These are phyloP conservation scores for Phytophthora kernoviae DNA, from an alignment of 352 stramenopile species.

Conservation along the genomic window DNA sequence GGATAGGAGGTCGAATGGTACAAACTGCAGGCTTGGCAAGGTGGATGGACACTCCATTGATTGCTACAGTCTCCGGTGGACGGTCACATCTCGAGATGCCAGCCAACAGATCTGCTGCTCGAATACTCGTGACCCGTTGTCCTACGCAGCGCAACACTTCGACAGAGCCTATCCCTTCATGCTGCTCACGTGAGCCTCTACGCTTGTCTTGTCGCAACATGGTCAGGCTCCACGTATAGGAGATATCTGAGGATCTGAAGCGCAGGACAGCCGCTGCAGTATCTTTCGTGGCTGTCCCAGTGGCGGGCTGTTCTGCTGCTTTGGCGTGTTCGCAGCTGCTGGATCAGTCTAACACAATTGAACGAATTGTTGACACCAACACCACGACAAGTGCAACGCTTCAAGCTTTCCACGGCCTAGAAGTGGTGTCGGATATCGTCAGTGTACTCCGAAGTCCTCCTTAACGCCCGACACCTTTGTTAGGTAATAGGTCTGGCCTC, in stretches of 20 bases:
- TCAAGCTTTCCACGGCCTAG: neutral
- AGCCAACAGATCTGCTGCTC: neutral
- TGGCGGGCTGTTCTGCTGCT: too few relatives aligned
- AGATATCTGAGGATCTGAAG: too few relatives aligned
- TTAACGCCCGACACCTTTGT: neutral
- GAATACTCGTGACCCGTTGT: neutral
- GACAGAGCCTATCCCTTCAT: neutral
- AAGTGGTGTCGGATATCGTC: too few relatives aligned
- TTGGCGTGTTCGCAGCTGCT: neutral
- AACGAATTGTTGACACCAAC: neutral
- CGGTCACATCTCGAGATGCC: too few relatives aligned
- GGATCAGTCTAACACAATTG: neutral
- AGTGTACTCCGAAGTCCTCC: conserved; percentile 1
- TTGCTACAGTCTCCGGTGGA: neutral
- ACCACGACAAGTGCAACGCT: neutral
- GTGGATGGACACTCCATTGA: neutral
- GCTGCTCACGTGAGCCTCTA: neutral
- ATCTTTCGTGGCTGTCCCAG: too few relatives aligned
- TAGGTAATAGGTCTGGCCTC: conserved; percentile 10
- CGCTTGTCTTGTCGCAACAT: neutral
- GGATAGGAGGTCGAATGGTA: too few relatives aligned
- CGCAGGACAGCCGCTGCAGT: too few relatives aligned
- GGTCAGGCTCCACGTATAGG: neutral
- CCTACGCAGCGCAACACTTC: neutral
- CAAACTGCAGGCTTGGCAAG: too few relatives aligned